Conservation (phyloP, 352 stramenopile genomes). For the Aphanomyces invadans region DNA sequence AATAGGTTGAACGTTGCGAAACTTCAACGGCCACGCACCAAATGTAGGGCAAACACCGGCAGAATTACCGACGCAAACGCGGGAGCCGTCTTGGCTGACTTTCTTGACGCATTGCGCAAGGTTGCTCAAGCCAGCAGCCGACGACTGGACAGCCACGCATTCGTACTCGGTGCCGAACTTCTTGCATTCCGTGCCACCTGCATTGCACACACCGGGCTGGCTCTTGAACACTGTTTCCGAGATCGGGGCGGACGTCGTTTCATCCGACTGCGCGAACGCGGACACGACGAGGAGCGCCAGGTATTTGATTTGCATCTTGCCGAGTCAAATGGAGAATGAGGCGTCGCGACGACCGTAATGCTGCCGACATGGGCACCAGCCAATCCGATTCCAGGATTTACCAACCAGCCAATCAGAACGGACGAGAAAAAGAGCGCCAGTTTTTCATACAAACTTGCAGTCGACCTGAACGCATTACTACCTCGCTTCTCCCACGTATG, state of each 20-base stretch:
- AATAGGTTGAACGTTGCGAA: slow-evolving; percentile 65
- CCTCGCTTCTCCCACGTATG: too few relatives aligned
- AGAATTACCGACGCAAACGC: slow-evolving; percentile 54
- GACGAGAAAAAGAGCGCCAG: neutral
- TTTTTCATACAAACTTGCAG: neutral
- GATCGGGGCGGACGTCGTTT: neutral
- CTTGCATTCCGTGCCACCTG: slow-evolving; percentile 40
- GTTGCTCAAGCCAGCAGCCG: slow-evolving; percentile 39
- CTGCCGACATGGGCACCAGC: neutral
- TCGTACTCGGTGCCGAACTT: slow-evolving; percentile 24
- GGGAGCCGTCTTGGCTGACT: slow-evolving; percentile 7
- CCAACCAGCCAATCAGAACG: neutral
- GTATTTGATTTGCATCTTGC: slow-evolving; percentile 10
- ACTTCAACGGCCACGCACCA: slow-evolving; percentile 47
- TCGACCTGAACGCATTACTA: too few relatives aligned
- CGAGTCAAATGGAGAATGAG: slow-evolving; percentile 14
- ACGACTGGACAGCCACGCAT: slow-evolving; percentile 65
- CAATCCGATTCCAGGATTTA: too few relatives aligned
- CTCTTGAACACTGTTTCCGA: neutral
- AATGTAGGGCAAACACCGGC: slow-evolving; percentile 65
- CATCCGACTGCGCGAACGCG: neutral
- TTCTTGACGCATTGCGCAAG: slow-evolving; percentile 65
- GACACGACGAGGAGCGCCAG: neutral
- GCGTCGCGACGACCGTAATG: neutral
- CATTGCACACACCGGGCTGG: slow-evolving; percentile 40